Evolutionary conservation across 371 early-diverging fungal species (phyloP).

Genomic region (Lichtheimia ornata): DNA sequence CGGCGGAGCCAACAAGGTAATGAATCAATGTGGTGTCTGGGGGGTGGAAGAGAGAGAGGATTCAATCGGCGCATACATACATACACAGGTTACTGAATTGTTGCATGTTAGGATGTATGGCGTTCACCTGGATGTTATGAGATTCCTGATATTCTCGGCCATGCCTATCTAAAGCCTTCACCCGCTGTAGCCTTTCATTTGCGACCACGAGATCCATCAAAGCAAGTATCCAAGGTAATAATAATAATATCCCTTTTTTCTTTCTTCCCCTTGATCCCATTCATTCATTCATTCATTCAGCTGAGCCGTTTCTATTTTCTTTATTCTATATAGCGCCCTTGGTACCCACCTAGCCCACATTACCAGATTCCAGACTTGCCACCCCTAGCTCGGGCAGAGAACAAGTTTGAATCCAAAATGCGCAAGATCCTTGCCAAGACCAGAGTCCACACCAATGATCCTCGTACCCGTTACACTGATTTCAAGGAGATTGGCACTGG

Average conservation of each 20-base stretch:
- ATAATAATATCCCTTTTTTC: background rate
- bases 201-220: slow-evolving; percentile 40
- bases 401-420: slow-evolving; percentile 44
- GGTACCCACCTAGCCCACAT: slow-evolving; percentile 49
- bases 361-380: slow-evolving; percentile 39
- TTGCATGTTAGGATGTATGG: slow-evolving; percentile 24
- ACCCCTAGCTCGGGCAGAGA: slow-evolving; percentile 31
- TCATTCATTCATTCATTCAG: too few relatives aligned
- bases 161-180: slow-evolving; percentile 39
- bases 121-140: slow-evolving; percentile 33
- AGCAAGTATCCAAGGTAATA: slow-evolving; percentile 45
- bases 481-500: slow-evolving; percentile 57
- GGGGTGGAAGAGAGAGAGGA: too few relatives aligned
- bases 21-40: background rate
- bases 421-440: slow-evolving; percentile 36
- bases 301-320: background rate
- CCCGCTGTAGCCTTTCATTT: slow-evolving; percentile 40
- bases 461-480: slow-evolving; percentile 36
- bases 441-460: slow-evolving; percentile 36
- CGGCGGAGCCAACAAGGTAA: slow-evolving; percentile 17
- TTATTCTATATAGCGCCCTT: slow-evolving; percentile 35
- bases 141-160: slow-evolving; percentile 35
- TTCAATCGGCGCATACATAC: too few relatives aligned
- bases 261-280: background rate
- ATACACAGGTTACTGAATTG: background rate